phyloP scores from a whole-genome alignment of 2,329 filamentous ascomycete genomes.

The Aspergillus viridinutans region DNA sequence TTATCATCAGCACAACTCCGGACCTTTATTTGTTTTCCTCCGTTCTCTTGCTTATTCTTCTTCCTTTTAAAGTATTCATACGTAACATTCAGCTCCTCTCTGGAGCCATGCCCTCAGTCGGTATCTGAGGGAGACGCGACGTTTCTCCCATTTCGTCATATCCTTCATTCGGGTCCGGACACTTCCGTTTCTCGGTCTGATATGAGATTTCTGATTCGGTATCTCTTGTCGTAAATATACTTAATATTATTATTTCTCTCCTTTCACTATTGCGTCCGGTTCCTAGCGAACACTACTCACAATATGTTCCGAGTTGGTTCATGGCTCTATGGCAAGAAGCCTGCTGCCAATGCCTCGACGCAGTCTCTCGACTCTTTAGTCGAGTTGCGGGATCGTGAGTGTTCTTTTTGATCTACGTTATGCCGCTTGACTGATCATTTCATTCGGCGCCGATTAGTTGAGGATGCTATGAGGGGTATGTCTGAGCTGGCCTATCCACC shows the following conservation, averaged over 20 bases:
- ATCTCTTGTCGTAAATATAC: background rate
- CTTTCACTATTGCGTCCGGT: background rate
- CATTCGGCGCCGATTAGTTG: slow-evolving; percentile 23
- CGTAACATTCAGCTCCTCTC: background rate
- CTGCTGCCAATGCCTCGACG: slow-evolving; percentile 41
- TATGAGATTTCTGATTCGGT: slow-evolving; percentile 2
- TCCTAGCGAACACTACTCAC: background rate
- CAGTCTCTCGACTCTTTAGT: slow-evolving; percentile 55
- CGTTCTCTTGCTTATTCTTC: background rate
- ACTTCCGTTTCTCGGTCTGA: slow-evolving; percentile 11
- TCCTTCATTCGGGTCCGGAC: slow-evolving; percentile 12
- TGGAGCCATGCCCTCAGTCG: slow-evolving; percentile 3
- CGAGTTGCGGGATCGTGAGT: slow-evolving; percentile 51
- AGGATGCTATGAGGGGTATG: slow-evolving; percentile 43
- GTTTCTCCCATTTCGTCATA: slow-evolving; percentile 24
- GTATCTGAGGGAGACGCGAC: slow-evolving; percentile 21
- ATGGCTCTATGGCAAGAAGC: slow-evolving; percentile 44
- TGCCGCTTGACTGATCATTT: slow-evolving; percentile 17
- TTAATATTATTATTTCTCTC: slow-evolving; percentile 1
- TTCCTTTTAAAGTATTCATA: background rate
- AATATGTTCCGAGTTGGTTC: slow-evolving; percentile 41
- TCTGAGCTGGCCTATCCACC: background rate
- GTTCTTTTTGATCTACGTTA: slow-evolving; percentile 1
- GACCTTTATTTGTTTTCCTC: slow-evolving; percentile 1
- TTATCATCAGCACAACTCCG: slow-evolving; percentile 2